phyloP scores from a whole-genome alignment of 805 yeast genomes.

The Metschnikowia reukaufii region DNA sequence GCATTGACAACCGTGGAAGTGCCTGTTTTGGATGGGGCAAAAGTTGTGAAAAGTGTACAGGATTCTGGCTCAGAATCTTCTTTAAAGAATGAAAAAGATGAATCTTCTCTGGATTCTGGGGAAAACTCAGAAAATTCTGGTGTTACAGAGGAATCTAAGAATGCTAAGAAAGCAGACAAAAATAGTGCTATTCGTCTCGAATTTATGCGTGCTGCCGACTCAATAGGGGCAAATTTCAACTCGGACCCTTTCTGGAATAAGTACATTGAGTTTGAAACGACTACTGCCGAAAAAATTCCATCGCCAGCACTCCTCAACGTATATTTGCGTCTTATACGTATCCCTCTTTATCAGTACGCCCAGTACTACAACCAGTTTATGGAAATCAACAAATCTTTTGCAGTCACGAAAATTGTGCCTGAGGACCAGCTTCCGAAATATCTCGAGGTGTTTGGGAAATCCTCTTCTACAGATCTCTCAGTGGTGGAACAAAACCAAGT shows the following conservation, averaged over 20 bases:
- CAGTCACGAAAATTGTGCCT: slow-evolving; percentile 27
- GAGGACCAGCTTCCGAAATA: slow-evolving; percentile 20
- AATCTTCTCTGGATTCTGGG: no score
- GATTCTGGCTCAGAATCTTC: slow-evolving; percentile 23
- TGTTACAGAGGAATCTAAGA: not conserved
- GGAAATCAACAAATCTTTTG: slow-evolving; percentile 36
- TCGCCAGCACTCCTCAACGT: slow-evolving; percentile 35
- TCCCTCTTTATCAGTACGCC: slow-evolving; percentile 88
- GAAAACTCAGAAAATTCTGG: not conserved
- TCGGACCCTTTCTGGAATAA: slow-evolving; percentile 85
- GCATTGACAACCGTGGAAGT: slow-evolving; percentile 34
- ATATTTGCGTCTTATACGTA: slow-evolving; percentile 45
- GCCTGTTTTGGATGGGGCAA: slow-evolving; percentile 13
- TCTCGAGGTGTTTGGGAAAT: slow-evolving; percentile 24
- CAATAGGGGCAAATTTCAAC: slow-evolving; percentile 69
- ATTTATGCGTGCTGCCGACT: slow-evolving; percentile 49
- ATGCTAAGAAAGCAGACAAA: slow-evolving; percentile 3
- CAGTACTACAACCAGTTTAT: slow-evolving; percentile 59
- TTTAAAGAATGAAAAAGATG: slow-evolving; percentile 32
- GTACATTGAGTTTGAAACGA: slow-evolving; percentile 52
- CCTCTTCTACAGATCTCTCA: slow-evolving; percentile 28
- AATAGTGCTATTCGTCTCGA: slow-evolving; percentile 31
- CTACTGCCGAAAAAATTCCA: slow-evolving; percentile 13
- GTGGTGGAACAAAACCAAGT: slow-evolving; percentile 40
- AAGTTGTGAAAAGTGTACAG: not conserved